Evolutionary conservation across 2,329 filamentous ascomycete genomes (phyloP).

Genomic region (Talaromyces sp.): DNA sequence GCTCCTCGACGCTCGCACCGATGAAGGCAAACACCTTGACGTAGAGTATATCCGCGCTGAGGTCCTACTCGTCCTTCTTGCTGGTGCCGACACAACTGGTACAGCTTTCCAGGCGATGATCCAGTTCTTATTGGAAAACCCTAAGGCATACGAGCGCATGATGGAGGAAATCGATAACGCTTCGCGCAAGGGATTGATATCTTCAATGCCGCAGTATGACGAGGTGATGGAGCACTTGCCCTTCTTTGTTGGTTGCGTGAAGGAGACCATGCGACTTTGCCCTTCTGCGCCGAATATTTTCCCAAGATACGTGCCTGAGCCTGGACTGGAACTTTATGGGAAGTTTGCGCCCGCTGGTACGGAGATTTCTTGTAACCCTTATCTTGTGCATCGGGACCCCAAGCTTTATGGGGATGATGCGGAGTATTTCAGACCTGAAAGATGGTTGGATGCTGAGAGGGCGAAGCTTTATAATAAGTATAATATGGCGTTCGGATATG

Average conservation of each 20-base stretch:
- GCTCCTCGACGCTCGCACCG: constrained; percentile 48
- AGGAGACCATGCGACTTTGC: constrained; percentile 54
- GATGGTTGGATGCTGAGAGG: neutral
- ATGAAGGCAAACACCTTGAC: constrained; percentile 50
- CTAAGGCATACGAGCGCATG: constrained; percentile 49
- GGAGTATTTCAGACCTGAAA: constrained; percentile 10
- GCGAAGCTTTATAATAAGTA: constrained; percentile 50
- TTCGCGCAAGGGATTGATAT: constrained; percentile 32
- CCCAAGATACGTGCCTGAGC: constrained; percentile 47
- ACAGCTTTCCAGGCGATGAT: constrained; percentile 55
- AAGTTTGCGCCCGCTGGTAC: constrained; percentile 44
- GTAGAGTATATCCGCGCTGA: constrained; percentile 58
- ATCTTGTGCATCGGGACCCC: constrained; percentile 50
- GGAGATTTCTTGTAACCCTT: constrained; percentile 54
- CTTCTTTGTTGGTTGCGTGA: constrained; percentile 55
- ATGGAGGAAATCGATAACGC: constrained; percentile 52
- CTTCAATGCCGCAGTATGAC: constrained; percentile 44
- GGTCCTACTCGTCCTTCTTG: constrained; percentile 55
- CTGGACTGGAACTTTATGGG: constrained; percentile 43
- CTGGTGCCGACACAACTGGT: constrained; percentile 57
- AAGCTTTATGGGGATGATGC: constrained; percentile 4
- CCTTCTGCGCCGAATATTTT: constrained; percentile 57
- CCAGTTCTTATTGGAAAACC: constrained; percentile 44
- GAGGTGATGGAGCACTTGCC: constrained; percentile 48
- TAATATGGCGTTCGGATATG: constrained; percentile 56